A percentile compares a stretch with the other conserved stretches of the same genome.
Conservation (phyloP, 2,329 filamentous ascomycete species). For the Penicillium sp. region DNA sequence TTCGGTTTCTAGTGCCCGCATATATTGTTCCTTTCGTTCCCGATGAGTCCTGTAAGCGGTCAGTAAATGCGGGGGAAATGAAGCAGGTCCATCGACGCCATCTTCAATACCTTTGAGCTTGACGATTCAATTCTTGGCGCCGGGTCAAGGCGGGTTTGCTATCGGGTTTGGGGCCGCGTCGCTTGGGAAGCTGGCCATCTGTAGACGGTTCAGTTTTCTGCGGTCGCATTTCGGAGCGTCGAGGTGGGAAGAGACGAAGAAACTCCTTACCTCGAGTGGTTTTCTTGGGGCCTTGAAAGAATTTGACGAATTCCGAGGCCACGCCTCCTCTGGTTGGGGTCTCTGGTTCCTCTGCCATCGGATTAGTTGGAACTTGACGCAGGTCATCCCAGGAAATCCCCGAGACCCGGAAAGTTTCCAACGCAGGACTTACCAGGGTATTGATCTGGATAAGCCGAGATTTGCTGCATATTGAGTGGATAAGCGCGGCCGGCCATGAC, state of each 20-base stretch:
- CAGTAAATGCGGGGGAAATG: constrained; percentile 8
- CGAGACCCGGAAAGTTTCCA: too few species aligned
- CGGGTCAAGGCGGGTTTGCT: constrained; percentile 90
- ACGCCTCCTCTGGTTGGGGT: constrained; percentile 20
- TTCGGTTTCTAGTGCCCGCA: constrained; percentile 88
- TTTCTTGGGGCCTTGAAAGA: constrained; percentile 61
- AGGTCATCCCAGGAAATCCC: too few species aligned
- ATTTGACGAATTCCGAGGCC: constrained; percentile 44
- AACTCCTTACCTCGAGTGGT: constrained; percentile 61
- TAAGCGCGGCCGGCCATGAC: constrained; percentile 28
- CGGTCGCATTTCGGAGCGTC: not conserved
- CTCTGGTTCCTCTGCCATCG: constrained; percentile 17
- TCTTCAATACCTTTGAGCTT: constrained; percentile 81
- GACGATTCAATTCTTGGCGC: constrained; percentile 87
- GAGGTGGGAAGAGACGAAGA: not conserved
- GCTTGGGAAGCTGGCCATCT: constrained; percentile 83
- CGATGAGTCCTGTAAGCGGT: constrained; percentile 71
- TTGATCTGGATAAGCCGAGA: constrained; percentile 15
- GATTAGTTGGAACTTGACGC: too few species aligned
- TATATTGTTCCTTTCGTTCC: constrained; percentile 92
- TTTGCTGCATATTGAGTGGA: constrained; percentile 23
- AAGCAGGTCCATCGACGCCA: not conserved
- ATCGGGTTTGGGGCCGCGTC: constrained; percentile 90
- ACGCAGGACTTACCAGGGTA: too few species aligned
- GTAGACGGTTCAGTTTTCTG: constrained; percentile 7